These are phyloP conservation scores for Selaginella tamariscina DNA, from an alignment of 75 land plant genomes.

Conservation along the genomic window DNA sequence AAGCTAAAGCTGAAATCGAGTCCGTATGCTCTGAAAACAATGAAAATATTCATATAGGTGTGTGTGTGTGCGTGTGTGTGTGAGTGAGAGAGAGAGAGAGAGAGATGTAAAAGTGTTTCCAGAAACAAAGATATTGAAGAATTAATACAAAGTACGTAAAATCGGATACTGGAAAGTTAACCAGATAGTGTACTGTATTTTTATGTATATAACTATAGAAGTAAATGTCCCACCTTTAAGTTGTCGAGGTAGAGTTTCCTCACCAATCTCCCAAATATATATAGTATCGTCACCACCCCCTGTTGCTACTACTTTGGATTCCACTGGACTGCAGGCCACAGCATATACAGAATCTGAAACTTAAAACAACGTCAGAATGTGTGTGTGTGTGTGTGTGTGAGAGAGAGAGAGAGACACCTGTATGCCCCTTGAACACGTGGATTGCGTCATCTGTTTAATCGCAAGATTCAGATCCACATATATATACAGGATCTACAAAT, in stretches of 20 bases:
- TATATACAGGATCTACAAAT: too few relatives aligned
- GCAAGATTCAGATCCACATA: too few relatives aligned
- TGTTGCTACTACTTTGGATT: conserved; percentile 59
- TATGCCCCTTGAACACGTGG: conserved; percentile 60
- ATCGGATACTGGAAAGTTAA: too few relatives aligned
- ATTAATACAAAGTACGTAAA: too few relatives aligned
- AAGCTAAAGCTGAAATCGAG: conserved; percentile 57
- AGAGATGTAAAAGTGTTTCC: too few relatives aligned
- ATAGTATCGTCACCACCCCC: conserved; percentile 86
- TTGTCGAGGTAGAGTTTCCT: conserved; percentile 36
- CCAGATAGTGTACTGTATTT: too few relatives aligned
- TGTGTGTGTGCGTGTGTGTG: too few relatives aligned
- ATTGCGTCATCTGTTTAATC: conserved; percentile 48
- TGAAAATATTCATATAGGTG: background rate
- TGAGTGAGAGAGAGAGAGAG: too few relatives aligned
- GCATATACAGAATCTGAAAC: conserved; percentile 71
- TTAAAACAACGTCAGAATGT: background rate
- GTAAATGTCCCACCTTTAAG: conserved; percentile 39
- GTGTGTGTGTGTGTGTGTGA: background rate
- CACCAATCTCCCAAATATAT: conserved; percentile 69
- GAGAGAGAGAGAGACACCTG: conserved; percentile 28
- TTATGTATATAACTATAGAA: too few relatives aligned
- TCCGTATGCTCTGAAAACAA: conserved; percentile 53
- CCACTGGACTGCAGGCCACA: conserved; percentile 64
- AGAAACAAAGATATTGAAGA: too few relatives aligned